These are phyloP conservation scores for Phytophthora agathidicida DNA, from an alignment of 352 stramenopile genomes.

Conservation along the genomic window DNA sequence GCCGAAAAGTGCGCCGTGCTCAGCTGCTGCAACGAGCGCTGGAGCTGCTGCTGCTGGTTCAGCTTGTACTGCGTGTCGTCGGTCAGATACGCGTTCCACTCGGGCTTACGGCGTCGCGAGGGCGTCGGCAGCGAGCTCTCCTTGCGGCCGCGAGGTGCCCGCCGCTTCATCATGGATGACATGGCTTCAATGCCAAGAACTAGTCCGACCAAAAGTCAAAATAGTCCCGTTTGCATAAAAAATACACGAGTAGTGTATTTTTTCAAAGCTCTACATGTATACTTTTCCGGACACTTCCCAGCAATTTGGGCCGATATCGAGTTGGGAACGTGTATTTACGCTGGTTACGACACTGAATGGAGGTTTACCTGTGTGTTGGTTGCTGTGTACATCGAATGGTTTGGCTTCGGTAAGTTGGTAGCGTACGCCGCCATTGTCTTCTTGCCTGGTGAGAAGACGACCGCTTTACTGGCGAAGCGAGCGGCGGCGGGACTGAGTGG, in stretches of 20 bases:
- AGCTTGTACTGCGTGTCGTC: slow-evolving; percentile 54
- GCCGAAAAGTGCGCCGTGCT: slow-evolving; percentile 45
- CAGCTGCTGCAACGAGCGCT: slow-evolving; percentile 46
- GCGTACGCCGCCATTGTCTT: not conserved
- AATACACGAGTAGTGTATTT: too few relatives aligned
- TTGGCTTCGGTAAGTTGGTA: too few relatives aligned
- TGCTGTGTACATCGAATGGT: slow-evolving; percentile 4
- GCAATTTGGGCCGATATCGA: too few relatives aligned
- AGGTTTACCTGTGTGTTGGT: not conserved
- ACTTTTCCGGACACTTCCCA: too few relatives aligned
- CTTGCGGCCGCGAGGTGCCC: slow-evolving; percentile 10
- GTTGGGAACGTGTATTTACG: slow-evolving; percentile 2
- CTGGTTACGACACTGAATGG: slow-evolving; percentile 1
- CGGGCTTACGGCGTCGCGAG: slow-evolving; percentile 28
- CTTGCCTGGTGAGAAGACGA: slow-evolving; percentile 6
- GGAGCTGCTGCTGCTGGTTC: slow-evolving; percentile 50
- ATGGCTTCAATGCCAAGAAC: too few relatives aligned
- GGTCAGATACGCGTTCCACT: slow-evolving; percentile 63
- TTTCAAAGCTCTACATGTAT: too few relatives aligned
- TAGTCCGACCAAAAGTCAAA: too few relatives aligned
- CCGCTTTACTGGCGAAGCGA: slow-evolving; percentile 29
- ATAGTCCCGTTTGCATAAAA: too few relatives aligned
- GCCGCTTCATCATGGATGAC: slow-evolving; percentile 37
- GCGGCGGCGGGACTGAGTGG: slow-evolving; percentile 19
- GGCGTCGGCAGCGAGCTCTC: slow-evolving; percentile 10